Base-by-base conservation (phyloP, 331 rosid genomes). In the Prunus yedoensis region DNA sequence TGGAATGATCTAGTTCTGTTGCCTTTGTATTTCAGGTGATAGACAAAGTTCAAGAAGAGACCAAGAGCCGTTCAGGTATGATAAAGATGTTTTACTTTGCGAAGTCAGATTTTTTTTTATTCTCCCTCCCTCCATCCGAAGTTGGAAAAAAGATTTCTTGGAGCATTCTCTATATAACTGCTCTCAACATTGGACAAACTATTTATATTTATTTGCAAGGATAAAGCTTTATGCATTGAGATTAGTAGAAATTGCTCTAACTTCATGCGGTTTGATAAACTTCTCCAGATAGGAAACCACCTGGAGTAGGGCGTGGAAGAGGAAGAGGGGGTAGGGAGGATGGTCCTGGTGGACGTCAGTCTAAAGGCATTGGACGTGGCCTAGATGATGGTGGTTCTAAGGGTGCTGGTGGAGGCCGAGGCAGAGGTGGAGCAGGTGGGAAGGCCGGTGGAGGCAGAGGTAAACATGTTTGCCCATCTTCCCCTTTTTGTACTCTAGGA, bases 281-380 rank as follows among this genome's bases (percentile, higher is more conserved):
- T 10, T 77, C 75, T 81, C 20, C 89, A 94, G 99, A 94, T 78
- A 90, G 99, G 77, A 94, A 90, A 81, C 99, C 99, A 27, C 99
- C 94, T 70, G 96, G 97, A 28, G 96, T 95, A 64, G 99, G 99
- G 12, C 97, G 99, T 16, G 99, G 99, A 57, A 92, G 99, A 79
- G 99, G 97, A 69, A 88, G 99, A 84, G 97, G 93, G 18, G 77
- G 77, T 38, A 85, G 99, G 45, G 90, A 92, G 30, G 99, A 95
- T 20, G 97, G 87, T 66, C 54, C 96, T 62, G 94, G 95, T 62
- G 97, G 97, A 69, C 90, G 99, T 49, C 96, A 73, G 69, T n/a
- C 83, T 10, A 94, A 92, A 84, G 97, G 97, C 71, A 89, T 90
- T 76, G 99, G 97, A n/a, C 99, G 99, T 59, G 97, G 97, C 75